Evolutionary conservation across 495 filamentous ascomycete species (phyloP).

Genomic region (Xylaria venustula): DNA sequence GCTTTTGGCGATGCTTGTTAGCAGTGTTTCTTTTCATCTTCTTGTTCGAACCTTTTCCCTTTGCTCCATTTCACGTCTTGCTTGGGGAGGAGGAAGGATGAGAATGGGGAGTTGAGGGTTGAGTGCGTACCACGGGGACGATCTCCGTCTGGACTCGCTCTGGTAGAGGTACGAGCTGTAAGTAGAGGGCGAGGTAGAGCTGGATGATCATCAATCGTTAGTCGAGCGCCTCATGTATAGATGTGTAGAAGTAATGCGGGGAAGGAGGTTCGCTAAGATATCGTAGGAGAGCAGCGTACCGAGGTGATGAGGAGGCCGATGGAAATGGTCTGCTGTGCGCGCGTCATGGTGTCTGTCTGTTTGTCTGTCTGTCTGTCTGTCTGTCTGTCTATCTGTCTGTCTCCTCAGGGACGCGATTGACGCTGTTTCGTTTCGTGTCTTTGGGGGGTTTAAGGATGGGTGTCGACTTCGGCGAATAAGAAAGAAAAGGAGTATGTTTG

Average conservation of each 20-base stretch:
- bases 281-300: constrained; percentile 42
- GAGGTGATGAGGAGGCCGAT: constrained; percentile 82
- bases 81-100: too few relatives aligned
- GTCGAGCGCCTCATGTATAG: background rate
- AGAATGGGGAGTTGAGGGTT: background rate
- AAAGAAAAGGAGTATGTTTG: background rate
- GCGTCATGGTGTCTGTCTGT: constrained; percentile 65
- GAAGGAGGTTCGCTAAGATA: constrained; percentile 4
- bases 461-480: background rate
- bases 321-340: constrained; percentile 89
- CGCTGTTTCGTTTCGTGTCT: background rate
- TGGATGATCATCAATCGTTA: constrained; percentile 28
- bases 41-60: too few relatives aligned
- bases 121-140: constrained; percentile 61
- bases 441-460: background rate
- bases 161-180: constrained; percentile 82
- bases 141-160: constrained; percentile 67
- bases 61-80: too few relatives aligned
- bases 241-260: background rate
- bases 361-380: background rate
- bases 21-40: background rate
- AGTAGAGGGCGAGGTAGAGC: constrained; percentile 85
- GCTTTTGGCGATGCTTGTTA: constrained; percentile 42
- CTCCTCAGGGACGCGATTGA: background rate
- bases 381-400: too few relatives aligned